phyloP scores from a whole-genome alignment of 2,329 filamentous ascomycete genomes.

The Chaetomium globosum region DNA sequence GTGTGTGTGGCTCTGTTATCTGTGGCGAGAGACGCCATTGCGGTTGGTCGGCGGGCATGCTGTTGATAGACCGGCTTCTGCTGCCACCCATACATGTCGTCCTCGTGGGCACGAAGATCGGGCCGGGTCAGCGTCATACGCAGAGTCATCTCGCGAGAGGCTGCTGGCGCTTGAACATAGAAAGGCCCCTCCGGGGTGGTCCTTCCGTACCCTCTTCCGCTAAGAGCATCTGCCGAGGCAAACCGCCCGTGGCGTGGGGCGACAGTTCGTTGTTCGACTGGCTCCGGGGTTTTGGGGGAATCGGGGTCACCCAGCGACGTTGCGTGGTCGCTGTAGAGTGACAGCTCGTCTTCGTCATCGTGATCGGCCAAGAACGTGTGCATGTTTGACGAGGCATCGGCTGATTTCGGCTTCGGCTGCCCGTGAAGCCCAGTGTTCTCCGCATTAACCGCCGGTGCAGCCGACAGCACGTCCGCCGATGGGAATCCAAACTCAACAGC shows the following conservation, averaged over 20 bases:
- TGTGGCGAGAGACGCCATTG: conserved; percentile 29
- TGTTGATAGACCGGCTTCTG: conserved; percentile 47
- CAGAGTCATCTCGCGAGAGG: conserved; percentile 86
- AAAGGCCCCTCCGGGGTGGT: conserved; percentile 45
- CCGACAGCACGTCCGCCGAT: conserved; percentile 52
- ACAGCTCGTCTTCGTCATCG: conserved; percentile 56
- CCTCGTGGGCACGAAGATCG: conserved; percentile 76
- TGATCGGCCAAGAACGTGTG: conserved; percentile 57
- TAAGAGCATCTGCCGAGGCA: conserved; percentile 23
- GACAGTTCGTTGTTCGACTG: conserved; percentile 43
- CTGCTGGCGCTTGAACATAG: conserved; percentile 56
- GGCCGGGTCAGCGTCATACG: conserved; percentile 93
- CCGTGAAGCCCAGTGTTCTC: conserved; percentile 38
- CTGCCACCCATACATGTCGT: conserved; percentile 72
- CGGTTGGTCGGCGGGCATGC: conserved; percentile 33
- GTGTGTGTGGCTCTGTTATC: conserved; percentile 39
- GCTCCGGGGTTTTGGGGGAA: conserved; percentile 60
- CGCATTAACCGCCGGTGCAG: conserved; percentile 39
- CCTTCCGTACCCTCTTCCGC: conserved; percentile 31
- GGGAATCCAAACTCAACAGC: conserved; percentile 93
- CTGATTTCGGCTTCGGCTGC: conserved; percentile 38
- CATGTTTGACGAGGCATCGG: conserved; percentile 53
- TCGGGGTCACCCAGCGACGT: conserved; percentile 60
- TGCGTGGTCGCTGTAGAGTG: conserved; percentile 56
- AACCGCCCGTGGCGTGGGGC: conserved; percentile 29